Base-by-base conservation (phyloP, 1,139 yeast species). In the Eremothecium gossypii region DNA sequence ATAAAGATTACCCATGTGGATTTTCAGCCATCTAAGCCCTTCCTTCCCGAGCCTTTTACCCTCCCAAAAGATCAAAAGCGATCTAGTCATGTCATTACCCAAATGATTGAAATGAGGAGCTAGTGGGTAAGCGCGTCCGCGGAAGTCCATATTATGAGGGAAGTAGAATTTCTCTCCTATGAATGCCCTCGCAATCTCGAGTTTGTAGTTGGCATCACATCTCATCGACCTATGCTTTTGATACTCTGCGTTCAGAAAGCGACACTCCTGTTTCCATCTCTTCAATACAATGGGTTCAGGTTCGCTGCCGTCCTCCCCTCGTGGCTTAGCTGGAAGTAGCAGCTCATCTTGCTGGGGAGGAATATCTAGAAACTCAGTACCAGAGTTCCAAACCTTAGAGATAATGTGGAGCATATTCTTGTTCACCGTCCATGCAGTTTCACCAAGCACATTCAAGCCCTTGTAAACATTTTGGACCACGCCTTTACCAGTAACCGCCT, bases 111-210 rank as follows among this genome's bases (percentile, higher is more conserved):
- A 68, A 53, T 76, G 78, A 2, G 95, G 94, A 1, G 96, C 81
- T 38, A 91, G 67, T 4, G 98, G 97, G 58, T 91, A 91, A 1
- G 97, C 96, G 55, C 98, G 78, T 6, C 98, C 98, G 63, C 98
- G 74, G 60, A 89, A 89, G 63, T 91, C 98, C 42, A 91, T 69
- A 54, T 87, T 87, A 61, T 91, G 96, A 5, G 98, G 97, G 68
- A 89, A 85, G 61, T 78, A 89, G 57, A 91, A 78, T 57, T 84
- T 81, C 62, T 91, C 98, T 17, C 93, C 93, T 33, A 81, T 67
- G 54, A 81, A 86, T 0, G 95, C 96, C 52, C 98, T 74, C 0
- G 98, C 97, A 60, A 91, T 87, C 62, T 91, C 98, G 42, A 91
- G 68, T 60, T 86, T 89, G 63, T 93, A 91, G 61, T 91, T 91